phyloP scores from a whole-genome alignment of 306 rosid species.

The Begonia masoniana region DNA sequence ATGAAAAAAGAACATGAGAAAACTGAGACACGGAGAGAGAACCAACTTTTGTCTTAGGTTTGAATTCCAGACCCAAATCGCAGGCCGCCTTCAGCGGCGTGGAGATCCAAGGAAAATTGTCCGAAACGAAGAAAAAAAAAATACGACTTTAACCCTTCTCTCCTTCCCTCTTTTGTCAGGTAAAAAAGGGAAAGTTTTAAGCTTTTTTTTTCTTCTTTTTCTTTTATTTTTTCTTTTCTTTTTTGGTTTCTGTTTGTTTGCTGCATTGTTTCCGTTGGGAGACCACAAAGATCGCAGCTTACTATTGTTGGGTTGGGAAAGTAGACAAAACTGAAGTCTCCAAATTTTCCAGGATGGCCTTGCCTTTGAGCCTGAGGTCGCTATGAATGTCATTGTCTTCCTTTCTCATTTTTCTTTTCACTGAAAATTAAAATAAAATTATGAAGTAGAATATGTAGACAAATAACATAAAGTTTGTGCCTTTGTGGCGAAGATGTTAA shows the following conservation, averaged over 20 bases:
- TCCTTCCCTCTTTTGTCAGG: slow-evolving; percentile 16
- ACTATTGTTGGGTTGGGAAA: slow-evolving; percentile 12
- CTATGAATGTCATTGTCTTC: no score
- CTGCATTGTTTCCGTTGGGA: slow-evolving; percentile 18
- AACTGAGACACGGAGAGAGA: slow-evolving; percentile 12
- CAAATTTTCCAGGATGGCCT: no score
- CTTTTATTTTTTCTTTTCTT: neutral
- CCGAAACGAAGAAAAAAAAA: slow-evolving; percentile 20
- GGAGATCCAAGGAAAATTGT: slow-evolving; percentile 2
- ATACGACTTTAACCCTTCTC: slow-evolving; percentile 16
- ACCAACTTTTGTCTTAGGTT: slow-evolving; percentile 18
- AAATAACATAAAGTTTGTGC: no score
- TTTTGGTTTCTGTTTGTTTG: slow-evolving; percentile 8
- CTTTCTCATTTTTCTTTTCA: no score
- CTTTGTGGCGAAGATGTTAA: no score
- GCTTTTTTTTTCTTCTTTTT: slow-evolving; percentile 13
- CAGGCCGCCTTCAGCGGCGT: slow-evolving; percentile 9
- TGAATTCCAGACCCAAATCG: slow-evolving; percentile 23
- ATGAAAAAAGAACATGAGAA: slow-evolving; percentile 21
- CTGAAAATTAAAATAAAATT: no score
- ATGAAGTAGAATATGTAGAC: no score
- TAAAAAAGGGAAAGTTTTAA: slow-evolving; percentile 27
- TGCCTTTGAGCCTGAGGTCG: no score
- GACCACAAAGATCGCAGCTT: slow-evolving; percentile 21
- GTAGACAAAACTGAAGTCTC: neutral